Evolutionary conservation across 2,329 filamentous ascomycete species (phyloP).

Genomic region (Botryotinia calthae): DNA sequence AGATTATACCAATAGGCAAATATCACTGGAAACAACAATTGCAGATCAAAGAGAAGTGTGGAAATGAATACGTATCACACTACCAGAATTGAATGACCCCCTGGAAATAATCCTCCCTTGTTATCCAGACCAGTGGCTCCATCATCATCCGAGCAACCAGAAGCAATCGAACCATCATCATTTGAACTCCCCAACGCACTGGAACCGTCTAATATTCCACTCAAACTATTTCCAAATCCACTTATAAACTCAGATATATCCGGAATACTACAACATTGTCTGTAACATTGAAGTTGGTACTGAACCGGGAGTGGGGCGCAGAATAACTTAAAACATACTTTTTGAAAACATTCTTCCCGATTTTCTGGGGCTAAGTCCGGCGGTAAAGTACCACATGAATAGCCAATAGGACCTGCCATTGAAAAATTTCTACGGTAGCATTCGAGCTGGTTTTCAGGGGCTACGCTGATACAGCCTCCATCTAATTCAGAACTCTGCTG

Average conservation of each 20-base stretch:
- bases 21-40: not conserved
- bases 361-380: not conserved
- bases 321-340: not conserved
- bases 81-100: not conserved
- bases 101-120: not conserved
- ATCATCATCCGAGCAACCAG: not conserved
- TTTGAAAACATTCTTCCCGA: not conserved
- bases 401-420: not conserved
- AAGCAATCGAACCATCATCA: not conserved
- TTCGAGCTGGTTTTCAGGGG: not conserved
- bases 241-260: not conserved
- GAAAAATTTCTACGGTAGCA: not conserved
- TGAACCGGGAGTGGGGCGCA: not conserved
- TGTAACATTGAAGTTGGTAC: not conserved
- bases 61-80: not conserved
- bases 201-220: not conserved
- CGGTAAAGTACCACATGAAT: not conserved
- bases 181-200: not conserved
- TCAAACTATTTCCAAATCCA: not conserved
- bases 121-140: not conserved
- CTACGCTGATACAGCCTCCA: not conserved
- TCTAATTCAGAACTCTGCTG: not conserved
- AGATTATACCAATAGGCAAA: not conserved
- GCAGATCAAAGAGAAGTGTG: not conserved
- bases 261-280: not conserved